Percentiles rank a stretch among this genome's conserved stretches.
These are phyloP conservation scores for Venturia pyrina DNA, from an alignment of 2,329 filamentous ascomycete species.

Conservation along the genomic window DNA sequence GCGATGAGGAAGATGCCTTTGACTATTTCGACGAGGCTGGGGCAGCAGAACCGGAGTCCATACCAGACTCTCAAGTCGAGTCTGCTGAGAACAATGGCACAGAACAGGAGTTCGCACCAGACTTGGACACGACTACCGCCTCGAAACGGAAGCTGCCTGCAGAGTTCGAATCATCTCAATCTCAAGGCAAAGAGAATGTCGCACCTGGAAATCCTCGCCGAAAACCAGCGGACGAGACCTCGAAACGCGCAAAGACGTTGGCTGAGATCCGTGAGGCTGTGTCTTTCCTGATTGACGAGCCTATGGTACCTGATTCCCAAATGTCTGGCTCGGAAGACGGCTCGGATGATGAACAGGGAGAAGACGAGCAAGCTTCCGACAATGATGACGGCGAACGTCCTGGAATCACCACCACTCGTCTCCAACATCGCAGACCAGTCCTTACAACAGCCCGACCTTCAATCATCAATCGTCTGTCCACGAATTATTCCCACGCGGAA, in stretches of 20 bases:
- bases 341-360: slow-evolving; percentile 31
- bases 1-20: slow-evolving; percentile 59
- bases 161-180: not conserved
- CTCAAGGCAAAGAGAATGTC: slow-evolving; percentile 12
- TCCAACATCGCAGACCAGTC: slow-evolving; percentile 14
- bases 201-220: slow-evolving; percentile 45
- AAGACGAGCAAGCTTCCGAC: slow-evolving; percentile 37
- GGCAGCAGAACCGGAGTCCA: slow-evolving; percentile 22
- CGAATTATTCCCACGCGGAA: slow-evolving; percentile 44
- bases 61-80: slow-evolving; percentile 31
- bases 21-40: slow-evolving; percentile 56
- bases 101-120: slow-evolving; percentile 18
- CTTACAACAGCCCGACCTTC: slow-evolving; percentile 32
- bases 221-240: slow-evolving; percentile 44
- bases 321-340: slow-evolving; percentile 18
- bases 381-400: slow-evolving; percentile 38
- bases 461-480: slow-evolving; percentile 63
- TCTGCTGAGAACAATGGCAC: slow-evolving; percentile 16
- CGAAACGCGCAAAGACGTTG: slow-evolving; percentile 59
- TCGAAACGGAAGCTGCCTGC: slow-evolving; percentile 26
- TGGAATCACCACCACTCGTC: slow-evolving; percentile 11
- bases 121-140: slow-evolving; percentile 16
- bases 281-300: slow-evolving; percentile 69
- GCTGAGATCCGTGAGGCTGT: slow-evolving; percentile 76
- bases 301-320: slow-evolving; percentile 45